Conservation (phyloP, 2,329 filamentous ascomycete genomes). For the Ascochyta rabiei region DNA sequence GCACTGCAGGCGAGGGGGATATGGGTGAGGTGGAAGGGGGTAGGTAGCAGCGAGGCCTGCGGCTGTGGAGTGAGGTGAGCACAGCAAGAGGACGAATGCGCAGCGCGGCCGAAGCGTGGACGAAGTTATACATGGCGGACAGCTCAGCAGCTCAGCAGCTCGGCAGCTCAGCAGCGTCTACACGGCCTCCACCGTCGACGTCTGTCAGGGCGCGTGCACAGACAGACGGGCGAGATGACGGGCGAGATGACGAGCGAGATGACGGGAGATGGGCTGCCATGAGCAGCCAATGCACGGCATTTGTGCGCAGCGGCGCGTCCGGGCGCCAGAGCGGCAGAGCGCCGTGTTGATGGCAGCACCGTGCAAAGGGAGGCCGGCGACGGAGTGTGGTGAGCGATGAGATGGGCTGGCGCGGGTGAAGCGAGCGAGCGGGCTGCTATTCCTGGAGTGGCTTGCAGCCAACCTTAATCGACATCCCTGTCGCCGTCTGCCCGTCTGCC, state of each 20-base stretch:
- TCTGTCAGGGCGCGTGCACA: conserved; percentile 26
- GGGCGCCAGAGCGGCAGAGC: conserved; percentile 21
- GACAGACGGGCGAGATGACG: conserved; percentile 20
- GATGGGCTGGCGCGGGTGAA: conserved; percentile 7
- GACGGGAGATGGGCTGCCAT: conserved; percentile 25
- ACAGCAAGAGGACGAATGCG: conserved; percentile 16
- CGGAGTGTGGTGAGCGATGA: conserved; percentile 42
- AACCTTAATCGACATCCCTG: conserved; percentile 45
- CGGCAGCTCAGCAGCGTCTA: conserved; percentile 32
- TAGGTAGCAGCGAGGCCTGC: conserved; percentile 5
- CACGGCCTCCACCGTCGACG: conserved; percentile 25
- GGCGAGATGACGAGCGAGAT: too few relatives aligned
- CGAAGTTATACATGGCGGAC: conserved; percentile 33
- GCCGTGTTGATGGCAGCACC: conserved; percentile 25
- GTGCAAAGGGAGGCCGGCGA: conserved; percentile 34
- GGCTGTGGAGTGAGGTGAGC: conserved; percentile 1
- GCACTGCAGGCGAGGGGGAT: conserved; percentile 17
- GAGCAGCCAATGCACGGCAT: conserved; percentile 37
- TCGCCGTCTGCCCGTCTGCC: too few relatives aligned
- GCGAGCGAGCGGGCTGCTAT: conserved; percentile 39
- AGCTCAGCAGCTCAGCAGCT: too few relatives aligned
- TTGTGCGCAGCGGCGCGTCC: conserved; percentile 31
- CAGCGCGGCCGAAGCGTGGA: conserved; percentile 32
- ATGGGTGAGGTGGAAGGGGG: conserved; percentile 11
- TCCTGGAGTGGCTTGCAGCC: conserved; percentile 49